Percentiles rank a stretch among this genome's conserved stretches.
These are phyloP conservation scores for Quercus lobata DNA, from an alignment of 331 rosid genomes.

Conservation along the genomic window DNA sequence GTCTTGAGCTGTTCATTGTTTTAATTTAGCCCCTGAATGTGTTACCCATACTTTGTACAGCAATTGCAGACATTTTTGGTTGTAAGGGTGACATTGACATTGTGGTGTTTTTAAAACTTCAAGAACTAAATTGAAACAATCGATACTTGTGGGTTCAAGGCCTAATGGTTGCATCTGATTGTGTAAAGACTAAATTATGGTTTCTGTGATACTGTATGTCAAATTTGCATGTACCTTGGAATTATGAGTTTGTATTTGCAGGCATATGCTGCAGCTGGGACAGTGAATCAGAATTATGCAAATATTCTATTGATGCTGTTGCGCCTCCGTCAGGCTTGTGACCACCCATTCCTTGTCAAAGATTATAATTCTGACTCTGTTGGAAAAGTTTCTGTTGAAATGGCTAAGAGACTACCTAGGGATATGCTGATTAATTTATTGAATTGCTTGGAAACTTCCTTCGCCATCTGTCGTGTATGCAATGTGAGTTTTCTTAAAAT, in stretches of 20 bases:
- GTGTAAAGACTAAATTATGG: not conserved
- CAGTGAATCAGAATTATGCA: conserved; percentile 96
- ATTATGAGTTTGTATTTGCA: conserved; percentile 26
- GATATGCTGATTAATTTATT: conserved; percentile 62
- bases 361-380: conserved; percentile 61
- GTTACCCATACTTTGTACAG: too few species aligned
- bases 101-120: too few species aligned
- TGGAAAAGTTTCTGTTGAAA: conserved; percentile 66
- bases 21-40: too few species aligned
- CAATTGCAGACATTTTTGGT: too few species aligned
- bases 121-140: too few species aligned
- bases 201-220: not conserved
- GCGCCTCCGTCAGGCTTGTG: conserved; percentile 99
- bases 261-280: conserved; percentile 99
- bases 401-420: conserved; percentile 75
- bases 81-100: too few species aligned
- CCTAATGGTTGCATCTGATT: not conserved
- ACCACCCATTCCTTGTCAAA: conserved; percentile 90
- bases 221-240: conserved; percentile 20
- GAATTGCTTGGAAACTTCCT: conserved; percentile 59
- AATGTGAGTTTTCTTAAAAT: conserved; percentile 55
- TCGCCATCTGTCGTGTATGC: conserved; percentile 70
- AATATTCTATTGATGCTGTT: conserved; percentile 94
- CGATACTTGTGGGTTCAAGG: too few species aligned
- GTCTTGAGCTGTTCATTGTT: too few species aligned